phyloP scores from a whole-genome alignment of 768 basidiomycete genomes.

The Grammothele lineata region DNA sequence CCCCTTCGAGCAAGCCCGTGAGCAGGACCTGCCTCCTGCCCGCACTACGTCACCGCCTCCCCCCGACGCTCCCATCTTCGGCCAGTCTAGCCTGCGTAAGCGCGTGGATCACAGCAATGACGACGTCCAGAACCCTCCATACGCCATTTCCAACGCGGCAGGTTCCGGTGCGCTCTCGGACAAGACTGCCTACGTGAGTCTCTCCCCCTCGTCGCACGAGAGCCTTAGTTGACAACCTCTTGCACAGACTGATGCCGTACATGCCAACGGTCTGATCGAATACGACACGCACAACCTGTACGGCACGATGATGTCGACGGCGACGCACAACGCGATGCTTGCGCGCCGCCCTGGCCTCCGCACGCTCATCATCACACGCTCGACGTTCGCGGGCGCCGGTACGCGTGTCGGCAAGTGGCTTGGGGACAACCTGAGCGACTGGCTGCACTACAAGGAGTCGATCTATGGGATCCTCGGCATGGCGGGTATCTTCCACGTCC shows the following conservation, averaged over 20 bases:
- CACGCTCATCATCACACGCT: conserved; percentile 67
- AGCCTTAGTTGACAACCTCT: not conserved
- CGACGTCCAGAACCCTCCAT: conserved; percentile 48
- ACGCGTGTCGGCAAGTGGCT: conserved; percentile 70
- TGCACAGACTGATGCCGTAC: conserved; percentile 34
- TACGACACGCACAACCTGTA: conserved; percentile 67
- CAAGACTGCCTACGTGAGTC: conserved; percentile 50
- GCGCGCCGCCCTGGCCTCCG: conserved; percentile 56
- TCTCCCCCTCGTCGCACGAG: not conserved
- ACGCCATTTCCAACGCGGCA: conserved; percentile 55
- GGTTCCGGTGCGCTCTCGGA: conserved; percentile 43
- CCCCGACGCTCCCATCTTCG: conserved; percentile 51
- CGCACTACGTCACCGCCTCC: conserved; percentile 47
- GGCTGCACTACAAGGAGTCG: conserved; percentile 55
- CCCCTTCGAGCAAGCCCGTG: conserved; percentile 52
- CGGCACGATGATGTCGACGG: conserved; percentile 68
- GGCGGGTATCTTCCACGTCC: conserved; percentile 59
- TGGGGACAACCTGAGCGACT: conserved; percentile 58
- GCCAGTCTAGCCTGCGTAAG: conserved; percentile 25
- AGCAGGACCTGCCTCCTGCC: conserved; percentile 50
- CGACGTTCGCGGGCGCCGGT: conserved; percentile 69
- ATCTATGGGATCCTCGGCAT: conserved; percentile 68
- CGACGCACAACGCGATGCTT: conserved; percentile 58
- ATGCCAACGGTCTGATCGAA: conserved; percentile 54
- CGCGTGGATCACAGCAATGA: conserved; percentile 28